Evolutionary conservation across 1,284 basidiomycete species (phyloP).

Genomic region (Fistulinella cinereoalba): DNA sequence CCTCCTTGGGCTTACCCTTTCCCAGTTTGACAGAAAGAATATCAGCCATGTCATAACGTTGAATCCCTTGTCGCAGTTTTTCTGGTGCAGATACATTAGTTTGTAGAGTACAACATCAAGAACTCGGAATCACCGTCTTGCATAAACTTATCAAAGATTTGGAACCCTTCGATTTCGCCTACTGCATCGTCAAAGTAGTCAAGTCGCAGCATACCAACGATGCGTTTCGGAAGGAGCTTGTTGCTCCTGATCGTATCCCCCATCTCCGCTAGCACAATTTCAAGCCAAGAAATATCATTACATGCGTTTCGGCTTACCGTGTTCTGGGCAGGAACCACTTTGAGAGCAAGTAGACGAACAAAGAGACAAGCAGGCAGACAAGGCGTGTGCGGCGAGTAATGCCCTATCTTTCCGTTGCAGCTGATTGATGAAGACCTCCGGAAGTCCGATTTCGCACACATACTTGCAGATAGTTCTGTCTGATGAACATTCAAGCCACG

Average conservation of each 20-base stretch:
- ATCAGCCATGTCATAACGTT: slow-evolving; percentile 9
- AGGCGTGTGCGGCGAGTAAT: slow-evolving; percentile 15
- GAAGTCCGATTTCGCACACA: slow-evolving; percentile 1
- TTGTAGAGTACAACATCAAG: neutral
- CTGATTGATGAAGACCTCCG: slow-evolving; percentile 8
- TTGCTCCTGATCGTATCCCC: slow-evolving; percentile 1
- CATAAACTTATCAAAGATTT: slow-evolving; percentile 26
- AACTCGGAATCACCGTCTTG: slow-evolving; percentile 14
- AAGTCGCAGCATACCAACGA: slow-evolving; percentile 20
- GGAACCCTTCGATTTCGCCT: slow-evolving; percentile 27
- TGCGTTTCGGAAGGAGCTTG: slow-evolving; percentile 12
- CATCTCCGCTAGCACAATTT: slow-evolving; percentile 11
- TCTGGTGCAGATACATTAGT: slow-evolving; percentile 7
- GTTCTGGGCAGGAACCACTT: slow-evolving; percentile 14
- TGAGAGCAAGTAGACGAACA: too few relatives aligned
- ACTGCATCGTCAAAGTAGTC: slow-evolving; percentile 31
- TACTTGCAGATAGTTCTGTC: slow-evolving; percentile 2
- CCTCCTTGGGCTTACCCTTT: slow-evolving; percentile 1
- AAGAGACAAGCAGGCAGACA: slow-evolving; percentile 15
- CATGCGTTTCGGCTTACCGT: slow-evolving; percentile 6
- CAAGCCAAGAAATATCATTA: neutral
- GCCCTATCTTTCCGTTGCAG: slow-evolving; percentile 7
- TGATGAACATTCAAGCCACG: slow-evolving; percentile 2
- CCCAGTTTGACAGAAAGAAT: slow-evolving; percentile 18
- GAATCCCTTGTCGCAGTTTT: slow-evolving; percentile 14